These are phyloP conservation scores for Cercophora sp. DNA, from an alignment of 495 filamentous ascomycete genomes.

Conservation along the genomic window DNA sequence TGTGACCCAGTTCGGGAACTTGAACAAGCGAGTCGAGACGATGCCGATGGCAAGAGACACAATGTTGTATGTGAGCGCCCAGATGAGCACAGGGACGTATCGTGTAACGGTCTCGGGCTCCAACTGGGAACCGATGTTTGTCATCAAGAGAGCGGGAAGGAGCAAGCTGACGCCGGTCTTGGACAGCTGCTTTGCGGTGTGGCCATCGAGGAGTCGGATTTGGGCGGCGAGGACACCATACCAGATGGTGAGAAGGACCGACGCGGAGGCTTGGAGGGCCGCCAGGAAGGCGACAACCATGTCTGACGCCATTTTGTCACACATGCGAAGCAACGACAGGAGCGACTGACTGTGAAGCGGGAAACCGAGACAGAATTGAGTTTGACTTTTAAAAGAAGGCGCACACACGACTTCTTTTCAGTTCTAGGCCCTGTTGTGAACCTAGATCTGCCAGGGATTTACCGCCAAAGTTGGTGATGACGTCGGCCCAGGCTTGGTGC, in stretches of 20 bases:
- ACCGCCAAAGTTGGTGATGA: too few relatives aligned
- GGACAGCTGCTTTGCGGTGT: constrained; percentile 57
- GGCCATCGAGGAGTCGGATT: constrained; percentile 50
- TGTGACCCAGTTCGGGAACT: constrained; percentile 59
- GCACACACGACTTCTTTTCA: too few relatives aligned
- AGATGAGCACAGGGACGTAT: constrained; percentile 50
- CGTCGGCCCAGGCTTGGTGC: too few relatives aligned
- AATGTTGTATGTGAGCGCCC: constrained; percentile 36
- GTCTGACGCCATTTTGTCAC: constrained; percentile 5
- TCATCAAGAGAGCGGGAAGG: constrained; percentile 61
- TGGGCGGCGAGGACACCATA: constrained; percentile 59
- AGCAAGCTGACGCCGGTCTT: constrained; percentile 61
- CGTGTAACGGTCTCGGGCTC: constrained; percentile 46
- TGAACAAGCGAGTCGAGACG: constrained; percentile 30
- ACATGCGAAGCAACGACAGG: too few relatives aligned
- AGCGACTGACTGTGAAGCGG: too few relatives aligned
- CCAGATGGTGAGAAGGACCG: constrained; percentile 63
- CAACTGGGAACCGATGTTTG: constrained; percentile 60
- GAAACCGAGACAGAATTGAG: too few relatives aligned
- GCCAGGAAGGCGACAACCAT: constrained; percentile 54
- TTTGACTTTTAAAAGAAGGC: too few relatives aligned
- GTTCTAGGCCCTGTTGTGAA: too few relatives aligned
- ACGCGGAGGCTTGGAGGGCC: constrained; percentile 62
- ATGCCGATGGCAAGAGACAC: constrained; percentile 36
- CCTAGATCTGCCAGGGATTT: too few relatives aligned